Base-by-base conservation (phyloP, 1,139 yeast genomes). In the Casaregolazyma lundiana region DNA sequence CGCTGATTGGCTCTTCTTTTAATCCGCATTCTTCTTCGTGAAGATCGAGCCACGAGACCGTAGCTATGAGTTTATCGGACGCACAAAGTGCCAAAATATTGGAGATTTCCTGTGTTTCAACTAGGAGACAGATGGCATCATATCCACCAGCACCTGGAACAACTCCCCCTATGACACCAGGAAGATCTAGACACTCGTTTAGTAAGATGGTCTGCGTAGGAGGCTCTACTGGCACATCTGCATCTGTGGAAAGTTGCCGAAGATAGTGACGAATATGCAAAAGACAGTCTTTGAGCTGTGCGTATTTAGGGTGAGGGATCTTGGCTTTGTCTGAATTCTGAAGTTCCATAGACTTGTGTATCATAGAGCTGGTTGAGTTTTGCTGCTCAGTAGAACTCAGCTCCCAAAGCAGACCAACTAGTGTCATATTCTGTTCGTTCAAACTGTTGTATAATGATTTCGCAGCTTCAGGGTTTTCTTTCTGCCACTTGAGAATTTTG, bases 71-170 rank as follows among this genome's bases (percentile, higher is more conserved):
- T 17, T 52, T 50, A 35, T 63, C 64, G 1, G 40, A 38, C 1
- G 55, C 51, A 0, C 80, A 73, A 2, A 60, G 58, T 2, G 52
- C 48, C 11, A 65, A 57, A 39, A 86, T 69, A 2, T 60, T 49
- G 0, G 62, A 60, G 4, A 79, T 64, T 3, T 78, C 65, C 1
- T 66, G 63, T 22, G 76, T 80, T 2, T 77, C 68, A 3, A 84
- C 83, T 29, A 92, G 66, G 24, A 90, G 61, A 50, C 95, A 77
- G 35, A 92, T 78, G 0, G 98, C 98, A 69, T 92, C 98, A 62
- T 80, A 85, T 0, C 98, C 98, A 18, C 98, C 98, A 0, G 98
- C 98, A 1, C 98, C 98, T 0, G 98, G 98, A 3, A 92, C 96
- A 26, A 92, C 94, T 8, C 96, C 97, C 0, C 96, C 95, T 18